These are phyloP conservation scores for Eimeria necatrix DNA, from an alignment of 169 alveolate species.

Conservation along the genomic window DNA sequence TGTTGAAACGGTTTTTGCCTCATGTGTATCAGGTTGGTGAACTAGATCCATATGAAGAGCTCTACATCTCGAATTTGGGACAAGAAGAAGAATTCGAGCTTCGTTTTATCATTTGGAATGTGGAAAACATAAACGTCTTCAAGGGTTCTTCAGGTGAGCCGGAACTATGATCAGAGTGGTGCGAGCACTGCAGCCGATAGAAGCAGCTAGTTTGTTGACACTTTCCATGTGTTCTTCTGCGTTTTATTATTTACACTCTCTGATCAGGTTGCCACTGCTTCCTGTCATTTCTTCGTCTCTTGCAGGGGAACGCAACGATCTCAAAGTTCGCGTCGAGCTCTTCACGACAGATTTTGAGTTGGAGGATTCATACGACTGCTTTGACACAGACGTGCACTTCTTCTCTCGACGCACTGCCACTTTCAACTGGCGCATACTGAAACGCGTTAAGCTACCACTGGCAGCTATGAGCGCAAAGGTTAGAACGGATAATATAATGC, in stretches of 20 bases:
- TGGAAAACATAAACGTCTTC: conserved; percentile 66
- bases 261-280: no score
- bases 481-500: conserved; percentile 33
- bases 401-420: conserved; percentile 60
- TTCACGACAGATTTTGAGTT: conserved; percentile 19
- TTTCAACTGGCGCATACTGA: conserved; percentile 74
- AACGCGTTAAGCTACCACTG: conserved; percentile 33
- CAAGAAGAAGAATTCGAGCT: conserved; percentile 58
- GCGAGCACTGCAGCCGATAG: no score
- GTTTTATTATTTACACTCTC: no score
- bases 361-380: conserved; percentile 6
- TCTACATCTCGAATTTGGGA: conserved; percentile 41
- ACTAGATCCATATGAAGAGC: conserved; percentile 57
- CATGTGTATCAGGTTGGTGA: conserved; percentile 43
- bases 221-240: no score
- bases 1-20: background rate
- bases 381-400: conserved; percentile 75
- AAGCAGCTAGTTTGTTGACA: no score
- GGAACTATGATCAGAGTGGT: no score
- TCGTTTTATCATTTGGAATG: conserved; percentile 75
- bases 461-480: conserved; percentile 74
- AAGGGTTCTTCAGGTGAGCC: conserved; percentile 66
- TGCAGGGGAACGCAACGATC: conserved; percentile 74
- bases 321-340: conserved; percentile 42
- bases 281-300: background rate